Percentiles rank a stretch among this genome's conserved stretches.
Evolutionary conservation across 805 yeast genomes (phyloP).

Genomic region (Ogataea degrootiae): DNA sequence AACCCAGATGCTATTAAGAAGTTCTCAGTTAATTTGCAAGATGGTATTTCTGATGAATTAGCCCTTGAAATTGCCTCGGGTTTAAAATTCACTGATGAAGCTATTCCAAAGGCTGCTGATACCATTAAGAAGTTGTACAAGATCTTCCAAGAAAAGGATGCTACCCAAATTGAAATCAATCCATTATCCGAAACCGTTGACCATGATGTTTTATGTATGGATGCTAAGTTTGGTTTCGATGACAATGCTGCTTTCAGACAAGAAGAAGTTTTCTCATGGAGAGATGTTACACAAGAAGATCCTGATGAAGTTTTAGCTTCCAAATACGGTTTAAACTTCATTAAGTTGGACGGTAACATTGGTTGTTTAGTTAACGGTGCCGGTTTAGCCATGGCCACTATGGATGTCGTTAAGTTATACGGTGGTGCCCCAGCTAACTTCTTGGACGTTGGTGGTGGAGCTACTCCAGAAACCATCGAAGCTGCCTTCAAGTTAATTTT

Average conservation of each 20-base stretch:
- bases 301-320: conserved; percentile 94
- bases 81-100: conserved; percentile 75
- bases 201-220: conserved; percentile 93
- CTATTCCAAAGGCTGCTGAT: conserved; percentile 82
- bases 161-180: conserved; percentile 98
- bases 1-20: conserved; percentile 91
- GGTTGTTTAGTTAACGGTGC: conserved; percentile 99
- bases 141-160: conserved; percentile 86
- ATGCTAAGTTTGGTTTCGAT: conserved; percentile 97
- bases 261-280: conserved; percentile 90
- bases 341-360: conserved; percentile 96
- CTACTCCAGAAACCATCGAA: conserved; percentile 97
- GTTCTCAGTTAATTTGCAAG: conserved; percentile 69
- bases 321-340: conserved; percentile 86
- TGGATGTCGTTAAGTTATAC: conserved; percentile 97
- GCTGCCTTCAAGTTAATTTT: conserved; percentile 92
- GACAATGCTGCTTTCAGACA: conserved; percentile 96
- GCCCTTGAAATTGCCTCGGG: conserved; percentile 74
- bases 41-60: conserved; percentile 73
- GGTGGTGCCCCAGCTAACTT: conserved; percentile 99
- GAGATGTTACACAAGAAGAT: conserved; percentile 97
- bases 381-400: conserved; percentile 99
- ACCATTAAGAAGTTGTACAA: conserved; percentile 82
- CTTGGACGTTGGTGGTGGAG: conserved; percentile 99
- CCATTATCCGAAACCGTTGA: conserved; percentile 93